Evolutionary conservation across 148 eudicot species (phyloP).

Genomic region (Selenicereus undatus): DNA sequence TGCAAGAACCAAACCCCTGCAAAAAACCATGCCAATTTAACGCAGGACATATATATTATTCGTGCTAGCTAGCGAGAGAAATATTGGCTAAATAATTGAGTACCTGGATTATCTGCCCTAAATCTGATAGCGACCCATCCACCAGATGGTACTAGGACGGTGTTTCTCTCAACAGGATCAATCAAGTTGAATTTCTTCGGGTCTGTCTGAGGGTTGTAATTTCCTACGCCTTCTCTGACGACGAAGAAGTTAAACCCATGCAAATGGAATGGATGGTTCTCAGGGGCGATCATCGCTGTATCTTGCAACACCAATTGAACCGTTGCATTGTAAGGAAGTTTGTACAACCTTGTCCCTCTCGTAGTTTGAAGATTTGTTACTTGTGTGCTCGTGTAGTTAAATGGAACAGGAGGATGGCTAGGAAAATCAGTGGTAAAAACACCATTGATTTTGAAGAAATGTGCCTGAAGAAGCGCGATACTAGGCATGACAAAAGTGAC

Average conservation of each 20-base stretch:
- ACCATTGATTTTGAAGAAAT: slow-evolving; percentile 41
- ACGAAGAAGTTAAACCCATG: slow-evolving; percentile 54
- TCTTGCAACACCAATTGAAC: slow-evolving; percentile 51
- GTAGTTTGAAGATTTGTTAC: slow-evolving; percentile 29
- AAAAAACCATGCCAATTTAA: not conserved
- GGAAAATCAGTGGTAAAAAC: slow-evolving; percentile 64
- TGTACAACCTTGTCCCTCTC: slow-evolving; percentile 43
- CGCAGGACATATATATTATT: no score
- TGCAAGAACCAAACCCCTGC: slow-evolving; percentile 58
- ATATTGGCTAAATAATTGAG: no score
- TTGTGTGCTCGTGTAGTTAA: slow-evolving; percentile 43
- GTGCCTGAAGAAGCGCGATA: slow-evolving; percentile 50
- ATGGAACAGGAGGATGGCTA: slow-evolving; percentile 32
- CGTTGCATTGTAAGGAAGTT: slow-evolving; percentile 40
- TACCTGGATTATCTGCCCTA: slow-evolving; percentile 59
- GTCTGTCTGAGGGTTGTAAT: slow-evolving; percentile 38
- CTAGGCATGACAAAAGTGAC: slow-evolving; percentile 55
- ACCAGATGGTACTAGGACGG: slow-evolving; percentile 43
- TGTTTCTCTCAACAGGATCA: slow-evolving; percentile 54
- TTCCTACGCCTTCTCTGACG: slow-evolving; percentile 47
- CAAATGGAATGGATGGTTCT: slow-evolving; percentile 50
- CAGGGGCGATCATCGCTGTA: slow-evolving; percentile 42
- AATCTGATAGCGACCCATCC: slow-evolving; percentile 57
- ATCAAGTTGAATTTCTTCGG: slow-evolving; percentile 44
- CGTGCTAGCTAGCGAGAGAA: no score